A percentile compares a stretch with the other conserved stretches of the same genome.
phyloP scores from a whole-genome alignment of 2,329 filamentous ascomycete species.

The Ophiocordyceps camponoti-floridani region DNA sequence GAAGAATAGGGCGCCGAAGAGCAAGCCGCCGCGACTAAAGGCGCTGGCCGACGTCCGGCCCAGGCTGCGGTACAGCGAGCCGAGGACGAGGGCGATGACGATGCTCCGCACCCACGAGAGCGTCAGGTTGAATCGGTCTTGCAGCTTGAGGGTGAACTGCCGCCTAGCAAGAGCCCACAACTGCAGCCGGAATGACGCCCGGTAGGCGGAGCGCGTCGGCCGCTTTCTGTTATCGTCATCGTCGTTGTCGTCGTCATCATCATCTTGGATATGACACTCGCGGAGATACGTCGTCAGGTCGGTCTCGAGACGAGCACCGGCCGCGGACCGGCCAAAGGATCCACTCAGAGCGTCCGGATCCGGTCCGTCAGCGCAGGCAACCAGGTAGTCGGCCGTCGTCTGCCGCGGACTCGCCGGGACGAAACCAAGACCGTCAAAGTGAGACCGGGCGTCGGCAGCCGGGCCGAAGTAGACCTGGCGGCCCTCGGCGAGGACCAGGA shows the following conservation, averaged over 20 bases:
- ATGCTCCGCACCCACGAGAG: constrained; percentile 54
- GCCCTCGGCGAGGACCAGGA: constrained; percentile 62
- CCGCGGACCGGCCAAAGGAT: constrained; percentile 50
- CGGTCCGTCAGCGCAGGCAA: constrained; percentile 55
- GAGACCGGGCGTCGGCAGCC: constrained; percentile 44
- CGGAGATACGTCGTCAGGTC: constrained; percentile 56
- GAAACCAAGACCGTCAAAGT: constrained; percentile 66
- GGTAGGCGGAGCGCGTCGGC: constrained; percentile 34
- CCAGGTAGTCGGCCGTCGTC: constrained; percentile 68
- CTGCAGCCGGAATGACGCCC: constrained; percentile 66
- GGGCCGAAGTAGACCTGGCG: constrained; percentile 63
- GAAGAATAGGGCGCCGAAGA: constrained; percentile 68
- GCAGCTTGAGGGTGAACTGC: constrained; percentile 72
- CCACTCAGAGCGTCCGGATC: constrained; percentile 46
- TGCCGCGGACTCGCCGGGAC: constrained; percentile 50
- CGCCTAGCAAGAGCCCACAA: constrained; percentile 70
- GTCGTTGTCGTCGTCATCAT: constrained; percentile 36
- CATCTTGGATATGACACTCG: constrained; percentile 2
- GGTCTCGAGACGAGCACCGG: constrained; percentile 33
- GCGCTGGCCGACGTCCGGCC: constrained; percentile 48
- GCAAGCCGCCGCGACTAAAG: constrained; percentile 64
- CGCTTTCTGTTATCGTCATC: constrained; percentile 14
- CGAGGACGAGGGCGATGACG: constrained; percentile 59
- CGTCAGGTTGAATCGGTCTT: constrained; percentile 61
- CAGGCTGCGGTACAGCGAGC: constrained; percentile 61